Conservation (phyloP, 352 stramenopile species). For the Globisporangium recalcitrans region DNA sequence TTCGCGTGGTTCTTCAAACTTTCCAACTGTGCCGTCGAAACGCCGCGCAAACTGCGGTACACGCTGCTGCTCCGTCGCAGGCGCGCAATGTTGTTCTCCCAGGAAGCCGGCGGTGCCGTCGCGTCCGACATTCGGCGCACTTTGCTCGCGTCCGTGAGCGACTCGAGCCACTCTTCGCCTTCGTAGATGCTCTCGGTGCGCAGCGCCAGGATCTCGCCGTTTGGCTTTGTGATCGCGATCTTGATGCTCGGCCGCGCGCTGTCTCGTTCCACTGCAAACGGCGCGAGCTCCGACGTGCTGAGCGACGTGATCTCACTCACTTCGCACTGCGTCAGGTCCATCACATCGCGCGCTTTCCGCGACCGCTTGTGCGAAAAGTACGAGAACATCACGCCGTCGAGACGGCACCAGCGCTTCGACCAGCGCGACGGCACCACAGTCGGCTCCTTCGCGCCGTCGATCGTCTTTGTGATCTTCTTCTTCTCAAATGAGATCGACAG, state of each 20-base stretch:
- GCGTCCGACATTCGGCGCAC: conserved; percentile 25
- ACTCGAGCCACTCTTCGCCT: conserved; percentile 78
- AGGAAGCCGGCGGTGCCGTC: conserved; percentile 20
- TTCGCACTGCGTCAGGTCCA: conserved; percentile 67
- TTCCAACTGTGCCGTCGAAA: conserved; percentile 1
- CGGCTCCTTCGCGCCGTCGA: conserved; percentile 50
- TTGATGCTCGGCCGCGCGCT: conserved; percentile 46
- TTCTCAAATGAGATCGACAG: conserved; percentile 75
- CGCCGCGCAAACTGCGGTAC: conserved; percentile 12
- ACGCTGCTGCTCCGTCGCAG: conserved; percentile 21
- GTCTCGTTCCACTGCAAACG: conserved; percentile 50
- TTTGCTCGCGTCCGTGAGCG: conserved; percentile 61
- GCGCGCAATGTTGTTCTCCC: conserved; percentile 35
- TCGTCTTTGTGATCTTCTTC: conserved; percentile 42
- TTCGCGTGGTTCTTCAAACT: not conserved
- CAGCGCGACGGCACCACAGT: conserved; percentile 59
- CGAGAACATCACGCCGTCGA: conserved; percentile 72
- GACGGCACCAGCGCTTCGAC: conserved; percentile 81
- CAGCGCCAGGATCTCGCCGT: conserved; percentile 61
- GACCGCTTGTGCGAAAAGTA: conserved; percentile 82
- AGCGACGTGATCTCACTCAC: conserved; percentile 62
- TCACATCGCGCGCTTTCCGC: conserved; percentile 60
- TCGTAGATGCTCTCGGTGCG: conserved; percentile 79
- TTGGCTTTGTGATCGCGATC: conserved; percentile 67
- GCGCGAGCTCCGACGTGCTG: conserved; percentile 37